Evolutionary conservation across 257 asterid species (phyloP).

Genomic region (Scutellaria barbata): DNA sequence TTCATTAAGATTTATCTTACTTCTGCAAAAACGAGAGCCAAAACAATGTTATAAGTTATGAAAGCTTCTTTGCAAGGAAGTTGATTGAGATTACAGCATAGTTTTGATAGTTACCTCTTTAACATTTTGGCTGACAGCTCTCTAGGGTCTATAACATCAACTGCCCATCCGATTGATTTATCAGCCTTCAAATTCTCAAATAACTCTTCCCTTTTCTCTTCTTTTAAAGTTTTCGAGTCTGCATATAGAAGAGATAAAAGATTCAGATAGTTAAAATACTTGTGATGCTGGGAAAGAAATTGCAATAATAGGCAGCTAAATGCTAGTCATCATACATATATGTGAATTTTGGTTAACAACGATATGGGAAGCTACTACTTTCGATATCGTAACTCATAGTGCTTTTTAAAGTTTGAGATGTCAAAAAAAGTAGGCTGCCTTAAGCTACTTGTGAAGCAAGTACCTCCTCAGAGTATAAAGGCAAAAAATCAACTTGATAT

Average conservation of each 20-base stretch:
- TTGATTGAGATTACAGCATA: conserved; percentile 15
- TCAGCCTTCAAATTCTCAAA: conserved; percentile 82
- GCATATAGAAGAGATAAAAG: conserved; percentile 25
- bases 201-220: conserved; percentile 93
- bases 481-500: too few species aligned
- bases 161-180: conserved; percentile 92
- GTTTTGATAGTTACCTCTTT: conserved; percentile 62
- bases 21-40: conserved; percentile 53
- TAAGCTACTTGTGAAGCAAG: too few species aligned
- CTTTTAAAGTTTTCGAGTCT: conserved; percentile 96
- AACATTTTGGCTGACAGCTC: conserved; percentile 95
- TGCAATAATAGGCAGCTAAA: neutral
- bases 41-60: conserved; percentile 24
- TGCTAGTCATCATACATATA: neutral
- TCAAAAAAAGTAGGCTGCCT: too few species aligned
- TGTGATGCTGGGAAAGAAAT: conserved; percentile 1
- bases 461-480: too few species aligned
- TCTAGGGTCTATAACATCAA: conserved; percentile 89
- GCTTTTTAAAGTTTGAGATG: too few species aligned
- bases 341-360: neutral
- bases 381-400: too few species aligned
- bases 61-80: neutral
- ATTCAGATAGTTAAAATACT: conserved; percentile 9
- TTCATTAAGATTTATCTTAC: conserved; percentile 85
- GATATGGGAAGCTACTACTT: neutral